phyloP scores from a whole-genome alignment of 192 early-diverging fungal species.

The Coemansia sp. region DNA sequence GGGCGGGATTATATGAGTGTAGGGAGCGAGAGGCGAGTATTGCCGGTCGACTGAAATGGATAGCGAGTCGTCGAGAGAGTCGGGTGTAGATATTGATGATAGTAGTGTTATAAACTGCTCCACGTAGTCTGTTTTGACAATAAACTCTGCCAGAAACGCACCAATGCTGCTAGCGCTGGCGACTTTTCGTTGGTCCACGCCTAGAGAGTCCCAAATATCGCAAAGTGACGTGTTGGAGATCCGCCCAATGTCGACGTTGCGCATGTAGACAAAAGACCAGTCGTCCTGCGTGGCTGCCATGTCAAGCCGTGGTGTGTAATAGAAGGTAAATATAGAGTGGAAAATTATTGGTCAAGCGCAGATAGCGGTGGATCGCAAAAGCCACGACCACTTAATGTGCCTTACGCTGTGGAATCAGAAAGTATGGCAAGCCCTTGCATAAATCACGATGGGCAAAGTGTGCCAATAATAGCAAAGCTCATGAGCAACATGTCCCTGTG shows the following conservation, averaged over 20 bases:
- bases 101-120: conserved; percentile 8
- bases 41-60: conserved; percentile 11
- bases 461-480: too few relatives aligned
- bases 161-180: conserved; percentile 27
- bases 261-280: conserved; percentile 50
- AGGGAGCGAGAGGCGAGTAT: conserved; percentile 27
- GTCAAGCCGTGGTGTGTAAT: neutral
- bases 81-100: neutral
- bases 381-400: too few relatives aligned
- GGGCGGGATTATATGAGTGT: conserved; percentile 15
- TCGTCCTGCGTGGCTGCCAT: neutral
- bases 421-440: too few relatives aligned
- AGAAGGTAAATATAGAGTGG: neutral
- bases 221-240: conserved; percentile 5
- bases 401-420: too few relatives aligned
- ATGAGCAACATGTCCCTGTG: too few relatives aligned
- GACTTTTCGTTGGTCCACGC: conserved; percentile 14
- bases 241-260: conserved; percentile 43
- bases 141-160: conserved; percentile 35
- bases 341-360: too few relatives aligned
- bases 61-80: conserved; percentile 19
- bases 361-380: too few relatives aligned
- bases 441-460: too few relatives aligned
- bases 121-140: conserved; percentile 15
- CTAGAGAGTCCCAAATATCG: conserved; percentile 20